Conservation (phyloP, 2,329 filamentous ascomycete species). For the Ambrosiella beaveri region DNA sequence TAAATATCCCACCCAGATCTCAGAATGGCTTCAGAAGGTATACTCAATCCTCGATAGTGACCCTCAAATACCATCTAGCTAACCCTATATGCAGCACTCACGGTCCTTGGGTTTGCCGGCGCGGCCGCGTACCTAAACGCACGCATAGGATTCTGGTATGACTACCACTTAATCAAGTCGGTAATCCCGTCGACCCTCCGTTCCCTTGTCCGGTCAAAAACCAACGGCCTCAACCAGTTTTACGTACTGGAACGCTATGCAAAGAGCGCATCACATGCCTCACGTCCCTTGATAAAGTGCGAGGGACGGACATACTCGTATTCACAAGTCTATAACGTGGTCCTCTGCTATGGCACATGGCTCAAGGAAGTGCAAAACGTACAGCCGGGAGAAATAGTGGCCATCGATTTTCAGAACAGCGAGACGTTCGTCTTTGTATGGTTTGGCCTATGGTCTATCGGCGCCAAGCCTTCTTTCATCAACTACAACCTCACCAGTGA, state of each 20-base stretch:
- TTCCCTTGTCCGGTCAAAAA: conserved; percentile 12
- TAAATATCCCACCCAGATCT: background rate
- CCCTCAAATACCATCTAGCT: background rate
- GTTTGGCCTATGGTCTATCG: conserved; percentile 67
- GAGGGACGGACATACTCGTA: conserved; percentile 56
- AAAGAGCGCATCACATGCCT: conserved; percentile 29
- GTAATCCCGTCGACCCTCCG: conserved; percentile 22
- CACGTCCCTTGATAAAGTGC: conserved; percentile 46
- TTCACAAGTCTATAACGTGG: conserved; percentile 53
- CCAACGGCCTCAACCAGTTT: conserved; percentile 52
- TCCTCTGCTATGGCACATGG: conserved; percentile 60
- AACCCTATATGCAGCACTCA: conserved; percentile 4
- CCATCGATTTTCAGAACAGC: conserved; percentile 66
- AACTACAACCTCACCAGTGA: conserved; percentile 69
- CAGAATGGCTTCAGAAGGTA: background rate
- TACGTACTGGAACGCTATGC: conserved; percentile 57
- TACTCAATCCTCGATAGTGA: background rate
- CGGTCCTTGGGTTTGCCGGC: conserved; percentile 40
- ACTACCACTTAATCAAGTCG: conserved; percentile 41
- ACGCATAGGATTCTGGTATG: conserved; percentile 47
- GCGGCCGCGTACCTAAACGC: conserved; percentile 62
- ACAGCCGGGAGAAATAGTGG: conserved; percentile 57
- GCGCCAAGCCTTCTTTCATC: conserved; percentile 68
- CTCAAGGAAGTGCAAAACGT: conserved; percentile 47
- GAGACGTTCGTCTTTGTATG: conserved; percentile 60